Evolutionary conservation across 1,284 basidiomycete genomes (phyloP), one percentile per base, ranked within the genome.

Genomic region (Tilletia walkeri): DNA sequence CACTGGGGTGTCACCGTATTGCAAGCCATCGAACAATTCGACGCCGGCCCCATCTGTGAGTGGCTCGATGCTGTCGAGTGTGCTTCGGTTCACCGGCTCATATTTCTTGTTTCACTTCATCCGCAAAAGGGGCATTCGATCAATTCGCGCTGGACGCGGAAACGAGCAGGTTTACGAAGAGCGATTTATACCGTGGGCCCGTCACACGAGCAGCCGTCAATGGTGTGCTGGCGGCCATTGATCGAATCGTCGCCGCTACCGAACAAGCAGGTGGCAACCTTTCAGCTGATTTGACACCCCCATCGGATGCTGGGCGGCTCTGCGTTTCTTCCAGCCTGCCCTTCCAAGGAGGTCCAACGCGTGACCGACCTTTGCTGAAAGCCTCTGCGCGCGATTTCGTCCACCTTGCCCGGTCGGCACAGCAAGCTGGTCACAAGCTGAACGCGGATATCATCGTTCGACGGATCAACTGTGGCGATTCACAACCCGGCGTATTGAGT

Each of bases 1-100:
- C 85, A 86, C 75, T 86, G 85, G 85, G 85, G 85, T 1, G 79
- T 84, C 16, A 86, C 85, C 12, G 85, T 85, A 34, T 82, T 86
- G 39, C 86, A 86, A 71, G 85, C 85, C 5, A 84, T 84, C 69
- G 84, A 85, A 69, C 78, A 85, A 20, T 80, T 86, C 53, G 86
- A 86, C 76, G 84, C 83, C 0, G 86, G 86, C 4, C 84, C 85
- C 0, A 82, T 86, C 16, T 86, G 86, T 67, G n/a, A 53, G 67
- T 67, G n/a, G 1, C 2, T 20, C 7, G 12, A n/a, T 12, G 47
- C 50, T 24, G 54, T 30, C 54, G 24, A n/a, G 54, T 56, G n/a
- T 53, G 50, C 54, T 34, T 12, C 41, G 24, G 24, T 12, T 24
- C 54, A 30, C 50, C n/a, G n/a, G 47, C 36, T 18, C 38, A 45